phyloP scores from a whole-genome alignment of 2,329 filamentous ascomycete genomes.

The Periconia digitata region DNA sequence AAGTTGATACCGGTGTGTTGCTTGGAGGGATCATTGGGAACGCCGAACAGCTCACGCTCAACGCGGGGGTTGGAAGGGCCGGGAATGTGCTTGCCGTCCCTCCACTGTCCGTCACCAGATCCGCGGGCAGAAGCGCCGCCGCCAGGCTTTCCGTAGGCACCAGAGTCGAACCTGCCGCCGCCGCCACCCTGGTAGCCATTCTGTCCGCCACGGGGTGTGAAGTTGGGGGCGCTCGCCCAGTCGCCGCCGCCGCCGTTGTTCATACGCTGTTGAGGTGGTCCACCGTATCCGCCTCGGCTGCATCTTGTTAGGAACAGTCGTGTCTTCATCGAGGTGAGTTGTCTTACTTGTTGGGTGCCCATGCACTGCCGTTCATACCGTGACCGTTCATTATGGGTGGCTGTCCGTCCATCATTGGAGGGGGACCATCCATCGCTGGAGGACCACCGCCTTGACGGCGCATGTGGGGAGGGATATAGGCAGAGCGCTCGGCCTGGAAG shows the following conservation, averaged over 20 bases:
- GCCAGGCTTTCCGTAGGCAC: slow-evolving; percentile 61
- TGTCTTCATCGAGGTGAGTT: neutral
- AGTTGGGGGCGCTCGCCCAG: slow-evolving; percentile 62
- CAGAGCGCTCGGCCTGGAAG: slow-evolving; percentile 61
- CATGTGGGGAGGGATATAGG: slow-evolving; percentile 85
- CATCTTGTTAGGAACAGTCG: slow-evolving; percentile 17
- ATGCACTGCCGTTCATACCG: slow-evolving; percentile 65
- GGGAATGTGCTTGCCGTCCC: slow-evolving; percentile 92
- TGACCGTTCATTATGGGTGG: slow-evolving; percentile 52
- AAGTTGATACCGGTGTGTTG: slow-evolving; percentile 99
- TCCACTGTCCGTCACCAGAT: slow-evolving; percentile 94
- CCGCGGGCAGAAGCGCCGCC: slow-evolving; percentile 65
- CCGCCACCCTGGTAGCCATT: slow-evolving; percentile 25
- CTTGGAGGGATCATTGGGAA: slow-evolving; percentile 88
- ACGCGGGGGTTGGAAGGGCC: slow-evolving; percentile 85
- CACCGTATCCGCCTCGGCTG: slow-evolving; percentile 34
- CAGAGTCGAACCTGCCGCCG: slow-evolving; percentile 61
- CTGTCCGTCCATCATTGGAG: slow-evolving; percentile 47
- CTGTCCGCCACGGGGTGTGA: slow-evolving; percentile 53
- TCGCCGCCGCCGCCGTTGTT: slow-evolving; percentile 61
- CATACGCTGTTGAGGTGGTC: slow-evolving; percentile 32
- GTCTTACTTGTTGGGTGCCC: slow-evolving; percentile 49
- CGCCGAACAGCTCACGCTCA: slow-evolving; percentile 94
- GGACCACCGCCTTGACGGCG: slow-evolving; percentile 49
- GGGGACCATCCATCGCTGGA: slow-evolving; percentile 44